Evolutionary conservation across 1,139 yeast genomes (phyloP), one percentile per base, ranked within the genome.

Genomic region (Geotrichum siamense): DNA sequence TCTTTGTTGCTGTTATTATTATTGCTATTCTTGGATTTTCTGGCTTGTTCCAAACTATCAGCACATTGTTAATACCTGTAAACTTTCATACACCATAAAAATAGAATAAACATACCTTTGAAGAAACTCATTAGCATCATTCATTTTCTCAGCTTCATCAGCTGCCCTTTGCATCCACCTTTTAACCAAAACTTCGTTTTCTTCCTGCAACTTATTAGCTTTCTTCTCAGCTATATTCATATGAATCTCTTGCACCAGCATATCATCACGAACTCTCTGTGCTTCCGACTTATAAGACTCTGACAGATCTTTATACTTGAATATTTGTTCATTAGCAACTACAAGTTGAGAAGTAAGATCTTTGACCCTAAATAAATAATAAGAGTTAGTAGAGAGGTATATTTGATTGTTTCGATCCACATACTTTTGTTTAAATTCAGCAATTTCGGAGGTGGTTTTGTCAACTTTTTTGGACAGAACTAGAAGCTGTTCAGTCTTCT

Each of bases 261-360:
- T 63, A 53, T 83, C 93, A 58, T 85, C 94, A 52, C 82, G 81
- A 34, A 81, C 65, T 13, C 72, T 64, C 52, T 80, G 86, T 20
- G 78, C 69, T 12, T 78, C 72, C 50, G 73, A 72, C 43, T 60
- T 48, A 41, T 56, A 45, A 27, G 38, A 41, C 17, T 55, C 45
- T 25, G 52, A 49, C 39, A 53, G 53, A 20, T 53, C 53, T 27
- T 39, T 53, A 47, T 61, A 54, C 37, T 54, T 53, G 29, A 52
- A 53, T 27, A 39, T 34, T 5, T 25, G 21, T 21, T 37, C 29
- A 12, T 39, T 27, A 9, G 36, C 30, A 13, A 37, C 37, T 2
- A 16, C 23, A 9, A 42, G 31, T 16, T 41, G 36, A 9, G 37
- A 25, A 33, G 47, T 43, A n/a, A 47, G 38, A 19, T 39, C 36